Conservation (phyloP, 345 rosid genomes). For the Moricandia moricandioides region DNA sequence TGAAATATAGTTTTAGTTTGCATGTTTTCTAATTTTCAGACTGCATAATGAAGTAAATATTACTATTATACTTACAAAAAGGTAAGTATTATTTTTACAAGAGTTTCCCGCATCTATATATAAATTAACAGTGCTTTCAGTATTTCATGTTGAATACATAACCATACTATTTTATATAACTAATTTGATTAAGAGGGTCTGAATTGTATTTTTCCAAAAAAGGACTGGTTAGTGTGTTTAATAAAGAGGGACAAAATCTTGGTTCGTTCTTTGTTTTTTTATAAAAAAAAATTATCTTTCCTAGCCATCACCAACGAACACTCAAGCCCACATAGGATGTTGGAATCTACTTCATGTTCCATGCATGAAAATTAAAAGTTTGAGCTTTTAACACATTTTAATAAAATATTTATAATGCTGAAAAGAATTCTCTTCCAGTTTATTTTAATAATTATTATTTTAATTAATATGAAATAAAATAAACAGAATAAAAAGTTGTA, state of each 20-base stretch:
- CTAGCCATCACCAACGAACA: neutral
- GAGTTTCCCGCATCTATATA: neutral
- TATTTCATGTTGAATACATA: neutral
- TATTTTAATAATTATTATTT: too few relatives aligned
- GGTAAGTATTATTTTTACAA: neutral
- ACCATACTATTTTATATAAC: neutral
- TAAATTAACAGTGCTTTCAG: neutral
- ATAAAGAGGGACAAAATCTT: neutral
- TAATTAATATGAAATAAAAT: too few relatives aligned
- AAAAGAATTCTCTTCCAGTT: too few relatives aligned
- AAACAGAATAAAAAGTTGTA: too few relatives aligned
- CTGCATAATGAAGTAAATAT: neutral
- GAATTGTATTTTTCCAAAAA: neutral
- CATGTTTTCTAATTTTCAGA: neutral
- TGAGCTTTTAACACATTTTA: too few relatives aligned
- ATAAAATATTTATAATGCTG: too few relatives aligned
- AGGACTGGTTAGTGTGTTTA: neutral
- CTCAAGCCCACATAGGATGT: constrained; percentile 1
- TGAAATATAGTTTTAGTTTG: neutral
- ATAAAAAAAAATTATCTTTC: too few relatives aligned
- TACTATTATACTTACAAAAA: neutral
- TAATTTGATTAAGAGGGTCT: neutral
- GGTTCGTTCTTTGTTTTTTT: too few relatives aligned
- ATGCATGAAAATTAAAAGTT: too few relatives aligned
- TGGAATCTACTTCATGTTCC: neutral